Evolutionary conservation across 495 filamentous ascomycete genomes (phyloP).

Genomic region (Usnea hakonensis): DNA sequence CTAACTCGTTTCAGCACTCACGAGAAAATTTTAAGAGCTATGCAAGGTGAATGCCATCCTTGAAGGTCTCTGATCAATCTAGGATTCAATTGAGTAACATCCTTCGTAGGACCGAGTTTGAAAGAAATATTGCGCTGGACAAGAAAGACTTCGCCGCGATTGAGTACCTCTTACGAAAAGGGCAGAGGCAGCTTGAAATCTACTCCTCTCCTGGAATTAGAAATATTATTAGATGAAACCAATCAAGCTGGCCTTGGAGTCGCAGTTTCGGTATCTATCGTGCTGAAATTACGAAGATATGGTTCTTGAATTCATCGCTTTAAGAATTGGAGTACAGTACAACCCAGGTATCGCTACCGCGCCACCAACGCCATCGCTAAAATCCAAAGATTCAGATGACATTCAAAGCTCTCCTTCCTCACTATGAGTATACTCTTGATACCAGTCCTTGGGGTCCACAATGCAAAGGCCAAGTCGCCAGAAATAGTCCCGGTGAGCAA

Average conservation of each 20-base stretch:
- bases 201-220: constrained; percentile 78
- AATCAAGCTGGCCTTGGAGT: background rate
- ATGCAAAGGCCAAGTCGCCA: constrained; percentile 87
- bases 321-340: background rate
- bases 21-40: constrained; percentile 47
- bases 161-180: constrained; percentile 81
- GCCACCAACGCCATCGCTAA: constrained; percentile 16
- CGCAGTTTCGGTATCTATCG: background rate
- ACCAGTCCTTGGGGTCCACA: constrained; percentile 65
- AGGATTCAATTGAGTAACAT: background rate
- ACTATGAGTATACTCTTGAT: constrained; percentile 33
- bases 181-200: constrained; percentile 74
- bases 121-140: constrained; percentile 57
- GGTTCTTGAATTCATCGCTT: background rate
- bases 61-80: constrained; percentile 26
- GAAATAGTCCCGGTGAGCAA: constrained; percentile 94
- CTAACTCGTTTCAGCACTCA: constrained; percentile 34
- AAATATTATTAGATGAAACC: constrained; percentile 52
- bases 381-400: background rate
- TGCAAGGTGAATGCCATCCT: constrained; percentile 44
- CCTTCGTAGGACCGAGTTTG: constrained; percentile 60
- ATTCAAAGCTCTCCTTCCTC: background rate
- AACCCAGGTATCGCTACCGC: background rate
- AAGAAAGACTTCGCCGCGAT: constrained; percentile 86
- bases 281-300: background rate